Evolutionary conservation across 2,329 filamentous ascomycete genomes (phyloP), one percentile per base, ranked within the genome.

Genomic region (Diaporthe nobilis): DNA sequence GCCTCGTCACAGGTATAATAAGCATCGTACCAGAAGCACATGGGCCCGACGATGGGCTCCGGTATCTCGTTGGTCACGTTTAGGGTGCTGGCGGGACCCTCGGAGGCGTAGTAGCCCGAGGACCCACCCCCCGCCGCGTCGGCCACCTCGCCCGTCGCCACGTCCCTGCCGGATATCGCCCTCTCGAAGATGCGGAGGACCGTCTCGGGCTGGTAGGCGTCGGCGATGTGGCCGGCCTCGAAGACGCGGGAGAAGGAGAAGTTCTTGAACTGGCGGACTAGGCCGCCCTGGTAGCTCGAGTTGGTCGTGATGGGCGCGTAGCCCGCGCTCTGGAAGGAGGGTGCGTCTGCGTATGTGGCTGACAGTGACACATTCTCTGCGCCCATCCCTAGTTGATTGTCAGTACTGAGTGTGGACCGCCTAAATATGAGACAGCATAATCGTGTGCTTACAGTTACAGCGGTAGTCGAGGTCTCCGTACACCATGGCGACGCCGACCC

Each of bases 391-490:
- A 85, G 4, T 28, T 37, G 22, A 28, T 9, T 13, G 10, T 68
- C n/a, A 68, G 47, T 15, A 49, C 31, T n/a, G n/a, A 6, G n/a
- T 44, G 44, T 51, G 49, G 31, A 31, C 4, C 5, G 4, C 3
- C 5, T 3, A 3, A 5, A 3, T 7, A 31, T 31, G 31, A 31
- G 31, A 3, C n/a, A 4, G 58, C 37, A 42, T 44, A 3, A 34
- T 42, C 9, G 12, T 15, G 20, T 15, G 31, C 77, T 67, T 53
- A 78, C 81, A 82, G 74, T 82, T 82, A 78, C 87, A 88, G 15
- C 85, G 83, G 75, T 86, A 91, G 77, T 91, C 90, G 3, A 87
- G 84, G 77, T 91, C 90, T 7, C 89, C 90, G 76, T 90, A 90
- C 12, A 90, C 82, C 9, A 91, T 82, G 7, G 87, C 84, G 4